Base-by-base conservation (phyloP, 805 yeast species). In the Brettanomyces bruxellensis region DNA sequence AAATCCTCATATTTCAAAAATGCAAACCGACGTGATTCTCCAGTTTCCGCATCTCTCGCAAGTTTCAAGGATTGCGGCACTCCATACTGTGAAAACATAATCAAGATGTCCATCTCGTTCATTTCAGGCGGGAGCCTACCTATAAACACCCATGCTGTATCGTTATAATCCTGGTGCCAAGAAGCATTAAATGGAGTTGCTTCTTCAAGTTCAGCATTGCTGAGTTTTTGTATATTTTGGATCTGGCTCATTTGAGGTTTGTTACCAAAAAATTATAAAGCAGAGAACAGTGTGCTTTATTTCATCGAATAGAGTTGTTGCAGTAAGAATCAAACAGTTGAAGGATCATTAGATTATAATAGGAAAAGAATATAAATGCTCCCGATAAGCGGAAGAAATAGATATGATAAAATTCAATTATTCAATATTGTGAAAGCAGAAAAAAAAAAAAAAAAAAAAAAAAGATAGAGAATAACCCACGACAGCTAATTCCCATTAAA, bases 11-110 rank as follows among this genome's bases (percentile, higher is more conserved):
- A 91, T 61, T 87, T 86, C 52, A 91, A 62, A 66, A 81, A 89
- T 4, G 83, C 93, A 69, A 82, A 86, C 5, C 95, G 93, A 46
- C 73, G 71, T 2, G 87, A 78, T 46, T 74, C 73, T 2, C 88
- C 87, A 0, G 83, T 73, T 3, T 70, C 75, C 47, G 68, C 70
- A 56, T 87, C 91, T 48, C 91, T 72, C 25, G 78, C 74, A 44
- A 90, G 66, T 44, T 81, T 78, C 34, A 91, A 59, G 54, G 84
- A 86, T 0, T 84, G 83, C 0, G 96, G 96, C 18, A 81, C 74
- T 0, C 98, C 98, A 62, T 76, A 91, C 58, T 91, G 97, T 2
- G 95, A 84, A 60, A 91, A 91, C 32, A 90, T 76, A 0, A 79
- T 73, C 5, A 89, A 56, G 0, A 91, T 62, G 59, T 91, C 97